Percentiles rank a stretch among this genome's conserved stretches.
phyloP scores from a whole-genome alignment of 129 eudicot species.

The Solidago caesia region DNA sequence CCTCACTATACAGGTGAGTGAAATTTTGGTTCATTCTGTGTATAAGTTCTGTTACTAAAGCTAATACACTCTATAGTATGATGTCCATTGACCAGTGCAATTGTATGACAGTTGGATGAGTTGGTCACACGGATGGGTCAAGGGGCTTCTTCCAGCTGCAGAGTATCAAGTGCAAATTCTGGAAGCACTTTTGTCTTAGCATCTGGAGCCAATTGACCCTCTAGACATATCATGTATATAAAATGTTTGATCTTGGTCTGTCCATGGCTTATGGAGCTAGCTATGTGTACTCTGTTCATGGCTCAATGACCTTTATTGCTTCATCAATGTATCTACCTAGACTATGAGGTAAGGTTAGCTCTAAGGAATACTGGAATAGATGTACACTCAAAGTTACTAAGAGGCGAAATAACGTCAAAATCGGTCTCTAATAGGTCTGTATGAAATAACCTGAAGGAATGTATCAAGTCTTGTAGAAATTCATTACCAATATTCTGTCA shows the following conservation, averaged over 20 bases:
- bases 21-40: constrained; percentile 4
- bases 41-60: neutral
- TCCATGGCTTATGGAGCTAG: neutral
- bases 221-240: neutral
- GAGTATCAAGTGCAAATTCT: constrained; percentile 32
- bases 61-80: neutral
- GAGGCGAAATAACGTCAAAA: neutral
- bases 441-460: neutral
- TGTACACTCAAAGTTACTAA: neutral
- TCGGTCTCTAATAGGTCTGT: neutral
- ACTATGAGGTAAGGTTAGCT: neutral
- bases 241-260: neutral
- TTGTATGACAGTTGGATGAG: constrained; percentile 44
- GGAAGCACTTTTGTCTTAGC: constrained; percentile 14
- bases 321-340: neutral
- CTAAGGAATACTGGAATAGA: too few relatives aligned
- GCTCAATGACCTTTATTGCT: neutral
- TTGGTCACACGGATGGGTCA: constrained; percentile 39
- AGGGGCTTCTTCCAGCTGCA: constrained; percentile 30
- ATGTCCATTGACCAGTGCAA: constrained; percentile 2
- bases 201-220: constrained; percentile 29
- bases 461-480: neutral
- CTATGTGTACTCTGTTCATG: neutral
- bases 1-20: constrained; percentile 55
- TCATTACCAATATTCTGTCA: neutral